Conservation (phyloP, 805 yeast species). For the Maudiozyma barnettii region DNA sequence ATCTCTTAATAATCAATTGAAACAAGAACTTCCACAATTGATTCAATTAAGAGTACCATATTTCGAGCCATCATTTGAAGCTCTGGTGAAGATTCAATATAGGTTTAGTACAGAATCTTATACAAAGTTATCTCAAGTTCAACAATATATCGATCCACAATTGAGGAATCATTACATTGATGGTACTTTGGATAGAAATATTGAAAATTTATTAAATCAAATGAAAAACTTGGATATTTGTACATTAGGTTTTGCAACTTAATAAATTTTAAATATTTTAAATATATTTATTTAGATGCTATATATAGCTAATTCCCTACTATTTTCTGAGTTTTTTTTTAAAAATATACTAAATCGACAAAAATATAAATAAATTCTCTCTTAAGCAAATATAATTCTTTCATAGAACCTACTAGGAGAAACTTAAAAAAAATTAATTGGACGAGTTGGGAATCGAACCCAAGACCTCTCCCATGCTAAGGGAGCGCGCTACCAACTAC, state of each 20-base stretch:
- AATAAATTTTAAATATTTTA: too few relatives aligned
- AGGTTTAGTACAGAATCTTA: slow-evolving; percentile 79
- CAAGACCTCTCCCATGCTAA: slow-evolving; percentile 74
- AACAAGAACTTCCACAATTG: slow-evolving; percentile 64
- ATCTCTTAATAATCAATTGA: slow-evolving; percentile 61
- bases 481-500: slow-evolving; percentile 79
- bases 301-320: too few relatives aligned
- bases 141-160: slow-evolving; percentile 61
- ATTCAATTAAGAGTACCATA: slow-evolving; percentile 71
- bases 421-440: slow-evolving; percentile 27
- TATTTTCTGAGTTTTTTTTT: too few relatives aligned
- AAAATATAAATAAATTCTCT: background rate
- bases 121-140: slow-evolving; percentile 69
- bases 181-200: slow-evolving; percentile 59
- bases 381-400: too few relatives aligned
- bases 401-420: too few relatives aligned
- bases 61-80: slow-evolving; percentile 75
- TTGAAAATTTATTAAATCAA: slow-evolving; percentile 56
- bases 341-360: too few relatives aligned
- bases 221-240: slow-evolving; percentile 64
- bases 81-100: slow-evolving; percentile 68
- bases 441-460: slow-evolving; percentile 76
- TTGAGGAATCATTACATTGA: slow-evolving; percentile 77
- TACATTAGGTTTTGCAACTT: slow-evolving; percentile 40
- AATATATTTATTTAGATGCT: background rate